phyloP scores from a whole-genome alignment of 305 asterid genomes.

The Rubia balearica region DNA sequence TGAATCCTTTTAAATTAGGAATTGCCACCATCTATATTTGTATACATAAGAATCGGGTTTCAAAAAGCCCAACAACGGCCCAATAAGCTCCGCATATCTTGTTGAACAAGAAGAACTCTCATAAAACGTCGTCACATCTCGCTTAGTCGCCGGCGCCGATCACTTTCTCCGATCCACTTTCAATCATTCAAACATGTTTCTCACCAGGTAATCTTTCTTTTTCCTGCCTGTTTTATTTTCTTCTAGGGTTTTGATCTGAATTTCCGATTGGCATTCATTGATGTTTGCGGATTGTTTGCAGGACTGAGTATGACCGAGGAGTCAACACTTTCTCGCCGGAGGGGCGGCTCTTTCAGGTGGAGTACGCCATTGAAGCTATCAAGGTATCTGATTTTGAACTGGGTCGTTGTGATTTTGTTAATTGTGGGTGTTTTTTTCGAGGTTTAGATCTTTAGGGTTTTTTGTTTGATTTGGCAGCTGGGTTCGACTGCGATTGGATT shows the following conservation, averaged over 20 bases:
- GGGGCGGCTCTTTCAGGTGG: slow-evolving; percentile 87
- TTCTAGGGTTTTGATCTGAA: slow-evolving; percentile 3
- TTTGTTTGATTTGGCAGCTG: slow-evolving; percentile 30
- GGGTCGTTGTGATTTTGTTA: not conserved
- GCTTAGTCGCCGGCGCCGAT: not conserved
- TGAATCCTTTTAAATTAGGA: not conserved
- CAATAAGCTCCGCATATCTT: not conserved
- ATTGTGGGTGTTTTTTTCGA: not conserved
- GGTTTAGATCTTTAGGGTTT: not conserved
- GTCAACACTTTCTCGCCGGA: slow-evolving; percentile 91
- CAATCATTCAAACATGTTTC: slow-evolving; percentile 42
- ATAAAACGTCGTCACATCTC: not conserved
- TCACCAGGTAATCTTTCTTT: slow-evolving; percentile 53
- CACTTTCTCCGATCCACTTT: not conserved
- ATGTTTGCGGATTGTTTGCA: slow-evolving; percentile 11
- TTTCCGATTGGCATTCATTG: not conserved
- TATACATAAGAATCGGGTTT: not conserved
- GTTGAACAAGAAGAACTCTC: slow-evolving; percentile 1
- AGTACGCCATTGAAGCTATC: slow-evolving; percentile 86
- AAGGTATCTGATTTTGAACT: slow-evolving; percentile 37
- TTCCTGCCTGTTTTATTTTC: not conserved
- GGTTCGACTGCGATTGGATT: slow-evolving; percentile 91
- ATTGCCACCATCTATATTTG: not conserved
- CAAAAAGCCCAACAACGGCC: not conserved
- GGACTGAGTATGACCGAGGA: slow-evolving; percentile 94